Evolutionary conservation across 2,329 filamentous ascomycete species (phyloP).

Genomic region (Pseudocercospora fuligena): DNA sequence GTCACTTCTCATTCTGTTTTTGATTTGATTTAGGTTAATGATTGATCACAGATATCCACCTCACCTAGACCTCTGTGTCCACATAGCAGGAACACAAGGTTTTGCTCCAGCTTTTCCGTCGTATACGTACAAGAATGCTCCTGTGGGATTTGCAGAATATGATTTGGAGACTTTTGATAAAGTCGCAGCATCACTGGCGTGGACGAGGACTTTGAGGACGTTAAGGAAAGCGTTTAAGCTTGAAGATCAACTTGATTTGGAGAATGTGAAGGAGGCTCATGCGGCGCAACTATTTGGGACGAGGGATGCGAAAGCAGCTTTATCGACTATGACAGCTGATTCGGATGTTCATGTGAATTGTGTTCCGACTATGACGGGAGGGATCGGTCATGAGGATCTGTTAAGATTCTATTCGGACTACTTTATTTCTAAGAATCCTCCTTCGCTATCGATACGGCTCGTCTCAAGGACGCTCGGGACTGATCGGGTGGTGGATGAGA

Average conservation of each 20-base stretch:
- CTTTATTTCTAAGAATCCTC: slow-evolving; percentile 60
- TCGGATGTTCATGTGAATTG: slow-evolving; percentile 40
- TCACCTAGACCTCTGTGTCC: slow-evolving; percentile 45
- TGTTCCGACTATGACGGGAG: slow-evolving; percentile 50
- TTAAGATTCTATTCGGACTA: slow-evolving; percentile 61
- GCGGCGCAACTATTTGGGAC: slow-evolving; percentile 32
- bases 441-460: slow-evolving; percentile 58
- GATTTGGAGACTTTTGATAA: slow-evolving; percentile 45
- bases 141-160: slow-evolving; percentile 50
- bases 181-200: slow-evolving; percentile 49
- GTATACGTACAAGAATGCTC: slow-evolving; percentile 46
- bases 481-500: slow-evolving; percentile 64
- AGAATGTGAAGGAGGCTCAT: slow-evolving; percentile 45
- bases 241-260: slow-evolving; percentile 33
- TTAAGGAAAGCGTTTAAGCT: slow-evolving; percentile 41
- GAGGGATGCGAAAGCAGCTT: slow-evolving; percentile 37
- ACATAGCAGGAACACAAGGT: slow-evolving; percentile 46
- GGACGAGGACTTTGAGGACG: slow-evolving; percentile 47
- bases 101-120: slow-evolving; percentile 46
- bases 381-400: slow-evolving; percentile 47
- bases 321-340: slow-evolving; percentile 34
- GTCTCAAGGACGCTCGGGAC: slow-evolving; percentile 61
- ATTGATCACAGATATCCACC: slow-evolving; percentile 39
- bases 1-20: too few relatives aligned
- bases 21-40: too few relatives aligned